Conservation (phyloP, 2,329 filamentous ascomycete genomes). For the Hymenoscyphus salicellus region DNA sequence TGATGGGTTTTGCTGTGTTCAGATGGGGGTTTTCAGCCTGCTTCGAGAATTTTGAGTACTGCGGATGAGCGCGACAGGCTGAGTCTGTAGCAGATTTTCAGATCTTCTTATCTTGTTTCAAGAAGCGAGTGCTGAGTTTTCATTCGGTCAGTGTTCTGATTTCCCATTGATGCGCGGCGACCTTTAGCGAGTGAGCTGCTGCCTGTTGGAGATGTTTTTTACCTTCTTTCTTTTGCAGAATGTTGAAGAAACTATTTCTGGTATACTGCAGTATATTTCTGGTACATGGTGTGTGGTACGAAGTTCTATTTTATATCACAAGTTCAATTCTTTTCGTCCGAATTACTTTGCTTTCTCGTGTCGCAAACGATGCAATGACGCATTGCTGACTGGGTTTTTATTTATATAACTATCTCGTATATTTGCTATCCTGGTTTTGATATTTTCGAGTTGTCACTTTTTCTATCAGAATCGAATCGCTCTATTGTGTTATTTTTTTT, state of each 20-base stretch:
- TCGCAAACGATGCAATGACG: not conserved
- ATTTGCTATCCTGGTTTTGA: not conserved
- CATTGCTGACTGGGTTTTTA: not conserved
- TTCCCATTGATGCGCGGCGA: not conserved
- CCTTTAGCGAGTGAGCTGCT: not conserved
- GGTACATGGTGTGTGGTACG: not conserved
- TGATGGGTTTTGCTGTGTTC: not conserved
- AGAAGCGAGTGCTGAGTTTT: not conserved
- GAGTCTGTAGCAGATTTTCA: not conserved
- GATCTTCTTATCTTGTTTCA: constrained; percentile 1
- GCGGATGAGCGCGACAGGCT: not conserved
- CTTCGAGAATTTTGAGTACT: not conserved
- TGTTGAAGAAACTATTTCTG: not conserved
- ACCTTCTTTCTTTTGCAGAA: not conserved
- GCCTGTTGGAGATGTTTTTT: not conserved
- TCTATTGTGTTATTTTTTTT: not conserved
- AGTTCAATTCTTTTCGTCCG: not conserved
- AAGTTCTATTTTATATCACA: not conserved
- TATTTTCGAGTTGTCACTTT: not conserved
- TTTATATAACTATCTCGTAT: not conserved
- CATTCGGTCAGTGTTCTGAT: not conserved
- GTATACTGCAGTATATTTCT: not conserved
- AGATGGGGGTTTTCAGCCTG: not conserved
- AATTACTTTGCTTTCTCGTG: not conserved
- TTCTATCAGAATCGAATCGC: not conserved